Base-by-base conservation (phyloP, 1,139 yeast genomes). In the Kluyveromyces sp. region DNA sequence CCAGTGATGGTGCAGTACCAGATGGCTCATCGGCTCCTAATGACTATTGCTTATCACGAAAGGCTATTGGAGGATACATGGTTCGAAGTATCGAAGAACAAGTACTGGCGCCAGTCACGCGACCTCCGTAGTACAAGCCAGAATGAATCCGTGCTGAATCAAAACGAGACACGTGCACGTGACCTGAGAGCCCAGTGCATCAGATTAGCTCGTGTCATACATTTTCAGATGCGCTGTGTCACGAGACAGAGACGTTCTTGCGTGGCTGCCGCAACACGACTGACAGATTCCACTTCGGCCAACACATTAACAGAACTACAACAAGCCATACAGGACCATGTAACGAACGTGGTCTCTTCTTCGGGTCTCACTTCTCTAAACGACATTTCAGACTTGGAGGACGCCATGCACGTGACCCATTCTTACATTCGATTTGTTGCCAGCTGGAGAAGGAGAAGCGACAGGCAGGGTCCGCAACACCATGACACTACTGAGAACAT, bases 1-100 rank as follows among this genome's bases (percentile, higher is more conserved):
- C 82, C 86, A 36, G 77, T 83, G 26, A 70, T 87, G 29, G 74
- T 80, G 40, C 88, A 94, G 48, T 88, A 83, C 57, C 96, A 89
- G 60, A 68, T 87, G 28, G 66, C 88, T 45, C 87, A 85, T 55
- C 77, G 96, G 51, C 80, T 85, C 51, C 69, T 85, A 36, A 64
- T 82, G 25, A 72, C 80, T 32, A 60, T 87, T 18, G 80, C 79
- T 49, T 80, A 78, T 55, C 70, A 84, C 9, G 79, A 78, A 53
- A 74, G 75, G 47, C 67, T 74, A 18, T 70, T 85, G 43, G 82
- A 77, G 46, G 70, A 70, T 20, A 76, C 86, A 0, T 87, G 96
- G 96, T 67, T 73, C 35, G 94, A 83, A 51, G 77, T 83, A 36
- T 76, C 75, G 51, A 77, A 76, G 53, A 78, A 86, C 13, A 64